Base-by-base conservation (phyloP, 768 basidiomycete genomes). In the Lyophyllum decastes region DNA sequence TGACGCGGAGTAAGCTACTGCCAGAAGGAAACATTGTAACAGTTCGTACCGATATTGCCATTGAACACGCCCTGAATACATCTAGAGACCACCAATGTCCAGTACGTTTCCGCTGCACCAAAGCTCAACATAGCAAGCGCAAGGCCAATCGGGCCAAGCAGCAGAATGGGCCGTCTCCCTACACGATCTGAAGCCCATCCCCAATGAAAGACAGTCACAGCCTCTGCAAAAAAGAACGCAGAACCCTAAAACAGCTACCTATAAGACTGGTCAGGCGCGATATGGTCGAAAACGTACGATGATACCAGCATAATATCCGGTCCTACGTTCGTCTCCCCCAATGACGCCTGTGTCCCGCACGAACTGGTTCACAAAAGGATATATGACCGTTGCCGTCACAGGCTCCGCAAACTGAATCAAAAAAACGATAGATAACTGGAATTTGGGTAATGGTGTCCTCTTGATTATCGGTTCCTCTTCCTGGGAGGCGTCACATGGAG, bases 271-370 rank as follows among this genome's bases (percentile, higher is more conserved):
- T 4, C 2, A 0, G 33, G 25, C 17, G 17, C 40, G 8, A 44
- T 30, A 6, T n/a, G n/a, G 9, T 33, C 9, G 14, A 16, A 46
- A 21, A 65, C 73, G 58, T 49, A 80, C 81, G 27, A 82, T 76
- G 33, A 82, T 53, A 6, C 80, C 80, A 47, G 78, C 80, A 66
- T 78, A 82, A 63, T 81, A 82, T 0, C 80, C 79, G 4, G 73
- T 79, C 52, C 72, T 77, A 2, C 64, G 69, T 57, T 80, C 80
- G 53, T 81, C 76, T 4, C 79, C 78, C 5, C 68, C 62, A 9
- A 76, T 80, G 8, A 81, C 69, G 0, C 77, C 78, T 9, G 76
- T 76, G n/a, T 76, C 72, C 44, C 75, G 68, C 43, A 82, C 73
- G 34, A 80, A 72, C 52, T 81, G 74, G 48, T 74, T 76, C 34